Evolutionary conservation across 345 rosid genomes (phyloP).

Genomic region (Brassica nigra): DNA sequence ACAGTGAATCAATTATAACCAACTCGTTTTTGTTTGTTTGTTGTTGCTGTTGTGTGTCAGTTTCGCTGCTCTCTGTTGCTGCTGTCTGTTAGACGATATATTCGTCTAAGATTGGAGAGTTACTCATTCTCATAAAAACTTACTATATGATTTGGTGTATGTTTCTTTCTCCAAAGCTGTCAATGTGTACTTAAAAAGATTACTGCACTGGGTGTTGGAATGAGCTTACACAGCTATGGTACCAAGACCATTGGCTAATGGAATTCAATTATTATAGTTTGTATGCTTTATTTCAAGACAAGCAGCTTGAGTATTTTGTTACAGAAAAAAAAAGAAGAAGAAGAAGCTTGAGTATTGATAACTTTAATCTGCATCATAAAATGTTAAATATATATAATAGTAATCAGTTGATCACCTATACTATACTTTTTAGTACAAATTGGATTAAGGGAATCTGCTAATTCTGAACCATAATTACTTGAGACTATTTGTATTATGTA

Average conservation of each 20-base stretch:
- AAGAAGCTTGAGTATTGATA: not conserved
- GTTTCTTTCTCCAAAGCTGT: not conserved
- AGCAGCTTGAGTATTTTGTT: not conserved
- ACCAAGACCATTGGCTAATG: not conserved
- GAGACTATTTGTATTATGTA: not conserved
- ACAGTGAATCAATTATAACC: not conserved
- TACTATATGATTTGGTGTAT: not conserved
- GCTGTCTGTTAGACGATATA: conserved; percentile 46
- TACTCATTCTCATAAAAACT: not conserved
- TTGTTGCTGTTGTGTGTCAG: conserved; percentile 22
- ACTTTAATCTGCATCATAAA: not conserved
- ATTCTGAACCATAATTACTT: not conserved
- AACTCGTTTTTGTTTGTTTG: not conserved
- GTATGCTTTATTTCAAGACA: not conserved
- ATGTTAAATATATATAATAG: not conserved
- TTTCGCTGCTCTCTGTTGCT: conserved; percentile 49
- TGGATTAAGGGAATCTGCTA: not conserved
- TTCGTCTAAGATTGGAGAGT: conserved; percentile 31
- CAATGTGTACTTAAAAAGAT: not conserved
- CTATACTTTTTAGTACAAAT: not conserved
- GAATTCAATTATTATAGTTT: not conserved
- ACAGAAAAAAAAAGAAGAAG: too few species aligned
- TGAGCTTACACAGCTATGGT: not conserved
- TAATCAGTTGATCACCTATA: not conserved
- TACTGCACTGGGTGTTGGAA: not conserved